Percentiles rank a stretch among this genome's conserved stretches.
These are phyloP conservation scores for Globisporangium acanthophoron DNA, from an alignment of 352 stramenopile species.

Conservation along the genomic window DNA sequence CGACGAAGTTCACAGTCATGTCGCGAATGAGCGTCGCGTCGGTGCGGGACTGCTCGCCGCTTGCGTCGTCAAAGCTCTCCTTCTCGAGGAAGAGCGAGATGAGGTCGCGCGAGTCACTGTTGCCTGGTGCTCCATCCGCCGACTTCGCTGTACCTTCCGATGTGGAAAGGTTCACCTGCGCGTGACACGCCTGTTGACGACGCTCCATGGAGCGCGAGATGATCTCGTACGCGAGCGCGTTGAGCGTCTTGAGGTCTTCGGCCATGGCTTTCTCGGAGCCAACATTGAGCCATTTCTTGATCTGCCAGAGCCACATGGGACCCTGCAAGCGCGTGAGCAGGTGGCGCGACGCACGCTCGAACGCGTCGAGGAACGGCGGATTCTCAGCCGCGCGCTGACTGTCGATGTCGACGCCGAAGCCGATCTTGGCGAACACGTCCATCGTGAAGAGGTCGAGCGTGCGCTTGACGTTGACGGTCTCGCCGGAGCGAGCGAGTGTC, in stretches of 20 bases:
- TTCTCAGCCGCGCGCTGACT: slow-evolving; percentile 18
- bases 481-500: neutral
- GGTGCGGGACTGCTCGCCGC: neutral
- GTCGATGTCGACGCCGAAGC: slow-evolving; percentile 39
- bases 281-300: slow-evolving; percentile 17
- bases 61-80: slow-evolving; percentile 1
- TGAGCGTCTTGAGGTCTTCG: slow-evolving; percentile 7
- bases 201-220: slow-evolving; percentile 2
- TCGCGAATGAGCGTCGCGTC: slow-evolving; percentile 45
- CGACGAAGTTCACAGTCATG: slow-evolving; percentile 77
- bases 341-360: slow-evolving; percentile 19
- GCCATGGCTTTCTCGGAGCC: slow-evolving; percentile 9
- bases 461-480: slow-evolving; percentile 15
- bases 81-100: slow-evolving; percentile 52
- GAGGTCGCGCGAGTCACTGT: slow-evolving; percentile 16
- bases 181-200: neutral
- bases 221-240: slow-evolving; percentile 14
- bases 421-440: slow-evolving; percentile 53
- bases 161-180: neutral
- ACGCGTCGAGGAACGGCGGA: slow-evolving; percentile 23
- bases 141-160: neutral
- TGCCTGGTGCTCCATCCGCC: neutral
- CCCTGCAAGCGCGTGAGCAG: slow-evolving; percentile 14
- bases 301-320: slow-evolving; percentile 18
- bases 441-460: slow-evolving; percentile 41